Evolutionary conservation across 768 basidiomycete genomes (phyloP), one percentile per base, ranked within the genome.

Genomic region (Suillus clintonianus): DNA sequence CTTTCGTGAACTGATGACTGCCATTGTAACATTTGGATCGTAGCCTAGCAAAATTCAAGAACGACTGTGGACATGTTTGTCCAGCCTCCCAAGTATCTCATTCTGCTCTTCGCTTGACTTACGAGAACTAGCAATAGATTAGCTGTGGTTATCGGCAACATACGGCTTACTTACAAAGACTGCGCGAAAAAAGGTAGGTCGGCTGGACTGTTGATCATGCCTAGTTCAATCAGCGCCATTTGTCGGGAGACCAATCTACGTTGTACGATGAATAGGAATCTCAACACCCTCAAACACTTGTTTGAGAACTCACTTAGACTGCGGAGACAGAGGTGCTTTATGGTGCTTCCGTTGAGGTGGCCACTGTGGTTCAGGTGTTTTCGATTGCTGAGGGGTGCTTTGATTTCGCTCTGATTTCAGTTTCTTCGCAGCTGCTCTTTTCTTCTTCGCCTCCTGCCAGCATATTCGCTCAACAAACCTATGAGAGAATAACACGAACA

Each of bases 331-430:
- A 15, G 77, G 80, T 11, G 75, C 59, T 69, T 68, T 78, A 73
- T 90, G 89, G 63, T 88, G 88, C 60, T 75, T 82, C 14, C 90
- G 80, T 60, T 76, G 78, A 1, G 90, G 90, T 1, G 90, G 91
- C 89, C 90, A 91, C 61, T 81, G 76, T 7, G 78, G 71, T 65
- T 83, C 78, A 1, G 80, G 79, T 13, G 76, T 66, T 55, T 70
- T 69, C 24, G 72, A 63, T 22, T 70, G 69, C 32, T 64, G 64
- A 7, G 62, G 65, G 32, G 54, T 37, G 24, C 43, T 41, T 51
- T 34, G 51, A 22, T 43, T 63, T 62, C 15, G 47, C 64, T 8
- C 30, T 10, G 50, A 64, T 48, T 72, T 67, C 61, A 63, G 64
- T 62, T 74, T 74, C 55, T 71, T 70, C 11, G 64, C 64, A 22